These are phyloP conservation scores for Cucumis variabilis DNA, from an alignment of 331 rosid genomes.

Conservation along the genomic window DNA sequence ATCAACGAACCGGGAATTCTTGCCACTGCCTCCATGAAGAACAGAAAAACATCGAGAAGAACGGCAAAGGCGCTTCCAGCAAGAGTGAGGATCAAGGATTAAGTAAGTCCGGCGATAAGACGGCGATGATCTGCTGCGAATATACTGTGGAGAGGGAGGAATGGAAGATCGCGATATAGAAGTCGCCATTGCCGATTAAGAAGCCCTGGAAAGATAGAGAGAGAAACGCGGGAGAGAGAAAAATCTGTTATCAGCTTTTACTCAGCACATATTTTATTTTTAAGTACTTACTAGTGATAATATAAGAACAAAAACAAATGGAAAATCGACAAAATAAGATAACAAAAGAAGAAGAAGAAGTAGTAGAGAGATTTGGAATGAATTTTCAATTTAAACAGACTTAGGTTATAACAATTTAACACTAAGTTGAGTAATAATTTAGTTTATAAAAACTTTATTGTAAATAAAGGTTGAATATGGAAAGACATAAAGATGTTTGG, in stretches of 20 bases:
- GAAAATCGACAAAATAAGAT: no score
- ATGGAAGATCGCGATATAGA: constrained; percentile 16
- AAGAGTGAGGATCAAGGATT: neutral
- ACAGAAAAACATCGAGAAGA: constrained; percentile 19
- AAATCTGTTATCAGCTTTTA: neutral
- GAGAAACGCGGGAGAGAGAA: constrained; percentile 19
- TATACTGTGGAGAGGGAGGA: neutral
- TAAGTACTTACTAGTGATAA: neutral
- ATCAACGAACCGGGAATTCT: constrained; percentile 7
- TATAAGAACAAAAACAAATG: no score
- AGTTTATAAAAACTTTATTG: no score
- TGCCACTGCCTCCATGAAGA: neutral
- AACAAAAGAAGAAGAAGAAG: no score
- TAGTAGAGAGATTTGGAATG: no score
- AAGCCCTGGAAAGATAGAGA: neutral
- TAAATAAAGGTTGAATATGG: no score
- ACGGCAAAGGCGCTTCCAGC: constrained; percentile 19
- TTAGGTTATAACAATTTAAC: no score
- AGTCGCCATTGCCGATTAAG: constrained; percentile 26
- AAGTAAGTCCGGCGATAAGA: neutral
- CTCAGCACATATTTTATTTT: neutral
- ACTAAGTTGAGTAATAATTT: no score
- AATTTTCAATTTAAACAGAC: no score
- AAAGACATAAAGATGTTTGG: no score
- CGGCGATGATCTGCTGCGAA: neutral